phyloP scores from a whole-genome alignment of 2,329 filamentous ascomycete genomes.

The Didymella sp. region DNA sequence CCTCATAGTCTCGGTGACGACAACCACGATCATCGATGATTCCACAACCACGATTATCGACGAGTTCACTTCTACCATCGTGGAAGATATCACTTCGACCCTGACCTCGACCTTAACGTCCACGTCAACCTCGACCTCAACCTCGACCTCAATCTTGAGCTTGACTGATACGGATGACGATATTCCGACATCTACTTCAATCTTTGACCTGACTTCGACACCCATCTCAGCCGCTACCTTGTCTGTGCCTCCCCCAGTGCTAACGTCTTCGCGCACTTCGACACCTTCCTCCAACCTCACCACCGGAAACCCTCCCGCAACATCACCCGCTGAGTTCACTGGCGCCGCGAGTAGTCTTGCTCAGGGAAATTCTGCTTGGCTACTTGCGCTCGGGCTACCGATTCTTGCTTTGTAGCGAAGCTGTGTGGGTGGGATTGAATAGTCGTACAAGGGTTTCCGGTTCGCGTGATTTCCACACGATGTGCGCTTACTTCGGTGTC shows the following conservation, averaged over 20 bases:
- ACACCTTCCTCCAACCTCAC: neutral
- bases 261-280: neutral
- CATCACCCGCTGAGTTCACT: neutral
- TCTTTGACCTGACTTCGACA: neutral
- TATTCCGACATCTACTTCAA: too few relatives aligned
- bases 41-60: neutral
- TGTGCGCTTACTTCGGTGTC: too few relatives aligned
- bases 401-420: neutral
- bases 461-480: too few relatives aligned
- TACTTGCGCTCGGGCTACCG: neutral
- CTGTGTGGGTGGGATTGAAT: too few relatives aligned
- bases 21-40: neutral
- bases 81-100: neutral
- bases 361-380: neutral
- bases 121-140: neutral
- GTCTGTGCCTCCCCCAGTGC: neutral
- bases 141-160: too few relatives aligned
- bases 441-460: too few relatives aligned
- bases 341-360: neutral
- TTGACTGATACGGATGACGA: too few relatives aligned
- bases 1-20: neutral
- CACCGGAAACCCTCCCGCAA: neutral
- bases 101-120: neutral
- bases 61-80: neutral
- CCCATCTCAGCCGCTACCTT: neutral